phyloP scores from a whole-genome alignment of 2,329 filamentous ascomycete species.

The Pseudonectria foliicola region DNA sequence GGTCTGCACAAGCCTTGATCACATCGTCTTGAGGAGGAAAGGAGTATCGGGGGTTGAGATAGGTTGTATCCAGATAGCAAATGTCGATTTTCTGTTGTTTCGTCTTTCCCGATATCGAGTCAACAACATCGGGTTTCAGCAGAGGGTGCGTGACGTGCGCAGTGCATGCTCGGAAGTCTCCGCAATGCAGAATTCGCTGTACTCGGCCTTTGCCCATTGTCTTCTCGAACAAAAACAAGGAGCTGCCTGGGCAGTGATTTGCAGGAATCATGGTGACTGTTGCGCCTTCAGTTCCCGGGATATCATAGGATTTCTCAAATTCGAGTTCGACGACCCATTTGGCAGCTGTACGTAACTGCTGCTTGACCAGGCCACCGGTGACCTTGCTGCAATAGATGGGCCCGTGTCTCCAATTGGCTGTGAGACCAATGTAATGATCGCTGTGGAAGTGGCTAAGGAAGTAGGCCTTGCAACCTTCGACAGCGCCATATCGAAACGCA shows the following conservation, averaged over 20 bases:
- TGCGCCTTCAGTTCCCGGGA: conserved; percentile 76
- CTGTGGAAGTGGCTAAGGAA: conserved; percentile 98
- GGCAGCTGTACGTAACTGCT: conserved; percentile 76
- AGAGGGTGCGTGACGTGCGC: conserved; percentile 77
- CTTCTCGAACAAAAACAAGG: conserved; percentile 89
- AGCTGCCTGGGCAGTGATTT: conserved; percentile 94
- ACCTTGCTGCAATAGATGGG: conserved; percentile 95
- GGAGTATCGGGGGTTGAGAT: conserved; percentile 89
- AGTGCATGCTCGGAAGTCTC: conserved; percentile 87
- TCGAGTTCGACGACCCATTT: conserved; percentile 81
- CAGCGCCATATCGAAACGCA: conserved; percentile 89
- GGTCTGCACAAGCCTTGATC: conserved; percentile 76
- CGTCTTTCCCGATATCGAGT: conserved; percentile 61
- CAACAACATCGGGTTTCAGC: conserved; percentile 65
- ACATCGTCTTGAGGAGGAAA: conserved; percentile 88
- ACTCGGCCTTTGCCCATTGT: conserved; percentile 53
- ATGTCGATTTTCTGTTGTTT: conserved; percentile 85
- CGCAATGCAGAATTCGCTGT: conserved; percentile 87
- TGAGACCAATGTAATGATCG: conserved; percentile 91
- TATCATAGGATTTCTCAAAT: conserved; percentile 71
- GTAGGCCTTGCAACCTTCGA: conserved; percentile 87
- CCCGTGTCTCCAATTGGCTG: conserved; percentile 81
- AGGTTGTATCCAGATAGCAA: conserved; percentile 96
- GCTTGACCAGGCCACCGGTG: conserved; percentile 81
- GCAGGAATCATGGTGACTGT: conserved; percentile 91